Base-by-base conservation (phyloP, 1,284 basidiomycete genomes). In the Sphaerobolus stellatus region DNA sequence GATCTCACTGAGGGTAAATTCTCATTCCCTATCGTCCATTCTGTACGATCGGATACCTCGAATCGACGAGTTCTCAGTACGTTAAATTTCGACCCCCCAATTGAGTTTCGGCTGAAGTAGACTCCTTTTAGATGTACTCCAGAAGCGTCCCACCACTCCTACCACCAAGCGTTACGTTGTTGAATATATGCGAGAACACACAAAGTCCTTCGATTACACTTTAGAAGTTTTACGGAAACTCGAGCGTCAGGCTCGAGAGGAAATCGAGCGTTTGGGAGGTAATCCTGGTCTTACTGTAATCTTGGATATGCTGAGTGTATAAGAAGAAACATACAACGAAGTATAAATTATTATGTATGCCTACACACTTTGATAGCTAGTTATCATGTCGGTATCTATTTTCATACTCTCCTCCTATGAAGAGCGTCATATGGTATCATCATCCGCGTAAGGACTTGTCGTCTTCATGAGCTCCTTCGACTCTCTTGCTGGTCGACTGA, bases 1-100 rank as follows among this genome's bases (percentile, higher is more conserved):
- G 95, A 98, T 65, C 76, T 98, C 7, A 92, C 92, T 0, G 95
- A 98, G 71, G 95, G 95, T 2, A 98, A 98, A 69, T 98, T 98
- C 71, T 93, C 90, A 16, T 98, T 98, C 68, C 94, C 94, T 0
- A 81, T 98, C 54, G 88, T 98, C 0, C 95, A 98, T 65, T 85
- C 88, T 13, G 86, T 98, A 28, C 81, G 90, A 29, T 81, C 88
- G 11, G 85, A 95, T 65, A 74, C 71, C 11, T 76, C 78, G 0
- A 92, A 92, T 63, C 80, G 85, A 8, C 84, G 90, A 69, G 78
- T 97, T 30, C 72, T 96, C 46, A 95, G 93, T 94, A 62, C 57
- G 88, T 75, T 18, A 34, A 20, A 9, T 41, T 45, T 50, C 38
- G 24, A 20, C 16, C 27, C 29, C 13, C 13, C 27, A 28, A 7